phyloP scores from a whole-genome alignment of 441 rosid genomes.

The Syzygium malaccense region DNA sequence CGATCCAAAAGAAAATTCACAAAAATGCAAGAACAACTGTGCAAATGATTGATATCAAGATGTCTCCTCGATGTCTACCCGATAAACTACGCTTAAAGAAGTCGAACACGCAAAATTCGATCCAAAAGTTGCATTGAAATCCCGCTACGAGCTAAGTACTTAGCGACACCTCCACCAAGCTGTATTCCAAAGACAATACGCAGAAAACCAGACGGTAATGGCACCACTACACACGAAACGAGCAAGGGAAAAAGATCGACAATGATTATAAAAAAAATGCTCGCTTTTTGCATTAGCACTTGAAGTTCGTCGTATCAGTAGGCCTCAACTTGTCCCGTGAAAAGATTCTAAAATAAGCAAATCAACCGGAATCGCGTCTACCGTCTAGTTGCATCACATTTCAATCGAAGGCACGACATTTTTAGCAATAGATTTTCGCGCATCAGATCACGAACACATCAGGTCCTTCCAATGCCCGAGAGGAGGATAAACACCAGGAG shows the following conservation, averaged over 20 bases:
- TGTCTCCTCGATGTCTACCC: neutral
- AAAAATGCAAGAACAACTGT: neutral
- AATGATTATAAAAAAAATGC: neutral
- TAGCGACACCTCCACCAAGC: neutral
- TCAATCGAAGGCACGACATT: neutral
- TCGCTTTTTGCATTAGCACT: neutral
- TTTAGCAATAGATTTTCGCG: neutral
- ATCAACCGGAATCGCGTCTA: neutral
- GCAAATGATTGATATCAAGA: neutral
- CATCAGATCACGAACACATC: neutral
- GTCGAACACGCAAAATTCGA: neutral
- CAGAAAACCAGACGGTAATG: neutral
- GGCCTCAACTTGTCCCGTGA: neutral
- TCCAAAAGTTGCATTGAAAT: neutral
- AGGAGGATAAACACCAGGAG: neutral
- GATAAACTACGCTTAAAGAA: neutral
- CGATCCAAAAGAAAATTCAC: neutral
- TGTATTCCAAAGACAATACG: neutral
- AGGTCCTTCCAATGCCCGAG: neutral
- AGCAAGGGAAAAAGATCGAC: neutral
- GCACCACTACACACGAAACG: neutral
- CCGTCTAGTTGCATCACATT: neutral
- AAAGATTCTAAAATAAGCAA: neutral
- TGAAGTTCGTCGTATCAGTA: neutral
- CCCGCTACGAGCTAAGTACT: neutral